Evolutionary conservation across 2,329 filamentous ascomycete species (phyloP).

Genomic region (Bipolaris cookei): DNA sequence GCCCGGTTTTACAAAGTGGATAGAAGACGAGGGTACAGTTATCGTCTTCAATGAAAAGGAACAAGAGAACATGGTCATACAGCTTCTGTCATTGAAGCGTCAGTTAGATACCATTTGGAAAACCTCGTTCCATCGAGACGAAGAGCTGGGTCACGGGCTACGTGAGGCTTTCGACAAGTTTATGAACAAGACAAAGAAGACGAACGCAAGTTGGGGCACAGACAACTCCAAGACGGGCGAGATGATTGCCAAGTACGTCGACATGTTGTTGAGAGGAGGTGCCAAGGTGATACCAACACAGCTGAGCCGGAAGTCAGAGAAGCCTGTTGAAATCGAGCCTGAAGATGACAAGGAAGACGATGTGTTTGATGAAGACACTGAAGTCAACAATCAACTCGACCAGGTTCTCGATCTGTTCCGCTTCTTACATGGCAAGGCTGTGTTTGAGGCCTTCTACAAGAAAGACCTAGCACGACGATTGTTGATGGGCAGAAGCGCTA

Average conservation of each 20-base stretch:
- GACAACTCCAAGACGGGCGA: slow-evolving; percentile 94
- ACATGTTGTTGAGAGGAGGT: slow-evolving; percentile 84
- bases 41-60: slow-evolving; percentile 83
- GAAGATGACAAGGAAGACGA: slow-evolving; percentile 65
- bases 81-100: slow-evolving; percentile 80
- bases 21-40: slow-evolving; percentile 72
- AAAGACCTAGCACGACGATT: slow-evolving; percentile 90
- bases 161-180: slow-evolving; percentile 87
- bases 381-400: slow-evolving; percentile 90
- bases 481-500: slow-evolving; percentile 90
- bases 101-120: slow-evolving; percentile 78
- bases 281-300: slow-evolving; percentile 79
- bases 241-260: slow-evolving; percentile 98
- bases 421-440: slow-evolving; percentile 95
- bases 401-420: slow-evolving; percentile 93
- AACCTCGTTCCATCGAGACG: slow-evolving; percentile 76
- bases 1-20: slow-evolving; percentile 77
- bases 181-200: slow-evolving; percentile 85
- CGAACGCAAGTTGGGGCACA: slow-evolving; percentile 73
- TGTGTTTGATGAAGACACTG: slow-evolving; percentile 85
- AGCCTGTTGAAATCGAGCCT: slow-evolving; percentile 64
- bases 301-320: slow-evolving; percentile 64
- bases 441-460: slow-evolving; percentile 99
- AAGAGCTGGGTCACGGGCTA: slow-evolving; percentile 77
- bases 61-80: slow-evolving; percentile 83